Conservation (phyloP, 257 asterid genomes). For the Parsonsia alboflavescens region DNA sequence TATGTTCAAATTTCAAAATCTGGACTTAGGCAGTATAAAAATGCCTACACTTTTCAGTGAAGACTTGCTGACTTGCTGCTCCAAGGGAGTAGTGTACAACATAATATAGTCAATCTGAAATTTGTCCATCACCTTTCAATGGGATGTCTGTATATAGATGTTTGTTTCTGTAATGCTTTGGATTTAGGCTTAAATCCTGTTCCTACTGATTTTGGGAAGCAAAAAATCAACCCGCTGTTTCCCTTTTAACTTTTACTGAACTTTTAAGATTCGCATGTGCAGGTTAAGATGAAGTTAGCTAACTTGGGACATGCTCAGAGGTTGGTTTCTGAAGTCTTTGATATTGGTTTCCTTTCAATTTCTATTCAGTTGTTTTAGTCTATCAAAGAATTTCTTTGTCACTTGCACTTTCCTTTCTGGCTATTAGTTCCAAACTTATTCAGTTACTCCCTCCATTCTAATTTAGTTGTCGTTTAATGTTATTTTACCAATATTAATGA, state of each 20-base stretch:
- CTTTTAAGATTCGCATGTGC: slow-evolving; percentile 26
- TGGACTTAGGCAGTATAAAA: neutral
- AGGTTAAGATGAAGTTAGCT: slow-evolving; percentile 86
- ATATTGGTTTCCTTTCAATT: neutral
- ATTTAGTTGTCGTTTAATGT: too few relatives aligned
- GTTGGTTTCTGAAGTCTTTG: slow-evolving; percentile 28
- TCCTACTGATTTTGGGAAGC: neutral
- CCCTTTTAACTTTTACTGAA: slow-evolving; percentile 1
- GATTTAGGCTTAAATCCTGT: neutral
- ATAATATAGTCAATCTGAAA: neutral
- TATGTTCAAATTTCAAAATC: neutral
- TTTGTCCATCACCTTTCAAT: neutral
- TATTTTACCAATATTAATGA: too few relatives aligned
- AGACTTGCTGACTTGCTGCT: neutral
- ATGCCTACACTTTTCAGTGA: neutral
- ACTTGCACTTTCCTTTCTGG: neutral
- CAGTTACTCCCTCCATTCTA: too few relatives aligned
- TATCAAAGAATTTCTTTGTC: neutral
- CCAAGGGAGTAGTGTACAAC: neutral
- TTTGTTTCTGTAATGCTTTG: neutral
- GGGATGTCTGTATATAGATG: neutral
- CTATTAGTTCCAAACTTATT: neutral
- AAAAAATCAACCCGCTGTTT: slow-evolving; percentile 2
- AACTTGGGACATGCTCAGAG: slow-evolving; percentile 86
- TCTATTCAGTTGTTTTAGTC: neutral